Evolutionary conservation across 73 alveolate genomes (phyloP), one percentile per base, ranked within the genome.

Genomic region (Symbiodinium natans): DNA sequence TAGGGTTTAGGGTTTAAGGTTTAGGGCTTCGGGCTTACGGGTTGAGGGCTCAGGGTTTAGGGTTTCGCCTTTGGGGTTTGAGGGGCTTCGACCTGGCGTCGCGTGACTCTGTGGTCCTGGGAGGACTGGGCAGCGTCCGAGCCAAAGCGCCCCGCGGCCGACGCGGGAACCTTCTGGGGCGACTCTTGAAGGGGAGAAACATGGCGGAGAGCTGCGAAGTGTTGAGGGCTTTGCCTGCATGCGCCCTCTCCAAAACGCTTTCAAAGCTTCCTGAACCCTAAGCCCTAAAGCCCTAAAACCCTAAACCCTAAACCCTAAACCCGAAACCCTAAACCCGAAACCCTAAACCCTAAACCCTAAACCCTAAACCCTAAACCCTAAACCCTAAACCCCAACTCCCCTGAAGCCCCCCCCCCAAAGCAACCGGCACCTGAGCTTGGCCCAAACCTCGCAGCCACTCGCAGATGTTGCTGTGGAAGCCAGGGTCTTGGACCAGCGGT

Each of bases 131-230:
- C 17, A 29, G n/a, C 17, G 71, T 52, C 71, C 23, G 71, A 52
- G 71, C 71, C 71, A 52, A 52, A 23, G 71, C 17, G 71, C 71
- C 71, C 17, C 23, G 15, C 71, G 15, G 71, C 71, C 71, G 34
- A 21, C 46, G n/a, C 29, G 36, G 38, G 38, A 38, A 17, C 39
- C 75, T 84, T 84, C 93, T 84, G 93, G 93, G 93, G 93, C 75
- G 42, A 84, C 15, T 84, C 93, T 27, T 84, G 75, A 84, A 31
- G 29, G 29, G 34, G 36, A 17, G 38, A 25, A 29, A 31, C 33
- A 9, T 42, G 83, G 41, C 39, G 19, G 39, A 27, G 39, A 71
- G 83, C 83, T 71, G 83, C 27, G 75, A 21, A 56, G 33, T 71
- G 33, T 33, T 71, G 33, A 13, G 77, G 77, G 5, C 9, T 8